Conservation (phyloP, 768 basidiomycete species). For the Hericium erinaceus region DNA sequence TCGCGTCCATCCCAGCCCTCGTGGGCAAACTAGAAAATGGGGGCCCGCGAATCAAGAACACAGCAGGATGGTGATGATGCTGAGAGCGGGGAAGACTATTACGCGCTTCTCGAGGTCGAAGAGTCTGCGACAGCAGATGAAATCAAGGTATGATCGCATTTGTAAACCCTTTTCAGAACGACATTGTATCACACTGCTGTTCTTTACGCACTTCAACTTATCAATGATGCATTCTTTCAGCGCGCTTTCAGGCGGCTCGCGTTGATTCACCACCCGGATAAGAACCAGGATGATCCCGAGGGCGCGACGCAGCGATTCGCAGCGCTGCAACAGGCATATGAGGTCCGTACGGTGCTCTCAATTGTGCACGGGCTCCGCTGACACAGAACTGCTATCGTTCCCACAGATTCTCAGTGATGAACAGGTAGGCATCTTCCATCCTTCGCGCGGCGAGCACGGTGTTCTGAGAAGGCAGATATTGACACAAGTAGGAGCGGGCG, state of each 20-base stretch:
- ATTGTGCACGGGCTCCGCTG: background rate
- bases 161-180: background rate
- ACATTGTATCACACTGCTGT: background rate
- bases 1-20: background rate
- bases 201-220: constrained; percentile 4
- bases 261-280: constrained; percentile 79
- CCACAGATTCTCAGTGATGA: constrained; percentile 84
- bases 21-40: constrained; percentile 35
- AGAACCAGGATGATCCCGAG: constrained; percentile 77
- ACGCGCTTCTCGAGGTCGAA: constrained; percentile 69
- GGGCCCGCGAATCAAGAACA: constrained; percentile 55
- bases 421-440: constrained; percentile 48
- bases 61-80: constrained; percentile 19
- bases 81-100: constrained; percentile 51
- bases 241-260: constrained; percentile 79
- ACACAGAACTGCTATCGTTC: background rate
- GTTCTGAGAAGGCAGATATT: background rate
- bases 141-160: constrained; percentile 55
- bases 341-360: constrained; percentile 41
- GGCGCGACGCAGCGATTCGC: constrained; percentile 85
- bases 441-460: background rate
- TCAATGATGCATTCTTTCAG: constrained; percentile 26
- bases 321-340: constrained; percentile 88
- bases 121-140: constrained; percentile 82
- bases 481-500: constrained; percentile 66